phyloP scores from a whole-genome alignment of 345 rosid species.

The Eucalyptus polyanthemos region DNA sequence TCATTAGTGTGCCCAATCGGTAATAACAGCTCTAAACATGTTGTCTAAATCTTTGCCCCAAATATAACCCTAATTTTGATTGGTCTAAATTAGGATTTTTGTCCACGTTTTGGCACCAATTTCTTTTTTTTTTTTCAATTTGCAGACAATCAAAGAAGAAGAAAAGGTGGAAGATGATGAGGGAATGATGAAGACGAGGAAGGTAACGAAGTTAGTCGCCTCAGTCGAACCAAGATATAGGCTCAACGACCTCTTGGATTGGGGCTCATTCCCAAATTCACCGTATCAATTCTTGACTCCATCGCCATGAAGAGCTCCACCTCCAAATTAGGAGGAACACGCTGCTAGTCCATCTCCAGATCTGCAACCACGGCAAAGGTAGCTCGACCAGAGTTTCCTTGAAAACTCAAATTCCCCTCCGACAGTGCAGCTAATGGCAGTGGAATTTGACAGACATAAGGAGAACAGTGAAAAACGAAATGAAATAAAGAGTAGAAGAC shows the following conservation, averaged over 20 bases:
- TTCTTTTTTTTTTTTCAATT: too few species aligned
- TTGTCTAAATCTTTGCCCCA: too few species aligned
- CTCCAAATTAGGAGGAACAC: not conserved
- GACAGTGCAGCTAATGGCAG: not conserved
- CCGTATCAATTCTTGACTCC: not conserved
- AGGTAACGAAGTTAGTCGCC: not conserved
- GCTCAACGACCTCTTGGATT: not conserved
- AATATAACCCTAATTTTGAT: not conserved
- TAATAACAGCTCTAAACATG: not conserved
- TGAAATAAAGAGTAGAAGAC: too few species aligned
- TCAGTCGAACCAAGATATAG: not conserved
- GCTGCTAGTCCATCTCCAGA: not conserved
- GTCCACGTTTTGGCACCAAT: not conserved
- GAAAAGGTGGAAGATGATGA: not conserved
- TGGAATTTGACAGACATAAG: not conserved
- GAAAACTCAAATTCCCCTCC: not conserved
- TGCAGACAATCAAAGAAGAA: not conserved
- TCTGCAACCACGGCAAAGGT: not conserved
- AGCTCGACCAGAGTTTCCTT: not conserved
- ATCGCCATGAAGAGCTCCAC: not conserved
- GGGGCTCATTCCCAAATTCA: not conserved
- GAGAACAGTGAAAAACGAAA: not conserved
- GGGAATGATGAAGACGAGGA: too few species aligned
- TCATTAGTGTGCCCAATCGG: rapidly evolving
- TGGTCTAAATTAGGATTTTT: not conserved